Conservation (phyloP, 2,329 filamentous ascomycete genomes). For the Diaporthe citriasiana region DNA sequence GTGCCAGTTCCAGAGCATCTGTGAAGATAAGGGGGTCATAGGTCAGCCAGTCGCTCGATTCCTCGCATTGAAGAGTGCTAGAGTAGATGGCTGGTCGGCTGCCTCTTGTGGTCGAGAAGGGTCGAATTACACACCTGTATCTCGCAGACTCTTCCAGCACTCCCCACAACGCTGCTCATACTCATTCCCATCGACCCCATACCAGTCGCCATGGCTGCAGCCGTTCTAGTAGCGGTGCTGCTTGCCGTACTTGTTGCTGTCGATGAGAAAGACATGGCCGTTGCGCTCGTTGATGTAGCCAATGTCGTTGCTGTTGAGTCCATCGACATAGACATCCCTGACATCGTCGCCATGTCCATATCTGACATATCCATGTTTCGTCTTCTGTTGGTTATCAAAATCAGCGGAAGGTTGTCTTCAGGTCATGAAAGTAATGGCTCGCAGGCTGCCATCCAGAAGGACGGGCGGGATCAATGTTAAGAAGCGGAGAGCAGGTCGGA, state of each 20-base stretch:
- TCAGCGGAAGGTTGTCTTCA: neutral
- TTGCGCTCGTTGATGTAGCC: slow-evolving; percentile 7
- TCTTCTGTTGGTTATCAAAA: neutral
- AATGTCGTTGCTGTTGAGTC: slow-evolving; percentile 10
- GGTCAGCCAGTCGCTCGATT: neutral
- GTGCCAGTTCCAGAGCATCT: slow-evolving; percentile 63
- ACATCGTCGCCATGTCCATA: slow-evolving; percentile 14
- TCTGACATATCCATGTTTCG: slow-evolving; percentile 21
- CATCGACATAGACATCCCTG: slow-evolving; percentile 3
- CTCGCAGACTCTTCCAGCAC: slow-evolving; percentile 28
- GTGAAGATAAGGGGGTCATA: neutral
- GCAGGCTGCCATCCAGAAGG: neutral
- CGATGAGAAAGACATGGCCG: neutral
- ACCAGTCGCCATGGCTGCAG: neutral
- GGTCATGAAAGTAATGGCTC: neutral
- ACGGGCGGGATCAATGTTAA: neutral
- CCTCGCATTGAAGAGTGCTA: rapidly evolving
- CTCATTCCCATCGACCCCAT: slow-evolving; percentile 33
- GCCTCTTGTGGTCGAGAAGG: neutral
- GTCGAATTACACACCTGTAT: slow-evolving; percentile 12
- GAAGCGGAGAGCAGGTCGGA: neutral
- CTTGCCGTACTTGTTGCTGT: neutral
- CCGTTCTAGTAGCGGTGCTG: neutral
- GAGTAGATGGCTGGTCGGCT: no score
- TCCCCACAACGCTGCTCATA: slow-evolving; percentile 20